Conservation (phyloP, 257 asterid genomes). For the Lycium ferocissimum region DNA sequence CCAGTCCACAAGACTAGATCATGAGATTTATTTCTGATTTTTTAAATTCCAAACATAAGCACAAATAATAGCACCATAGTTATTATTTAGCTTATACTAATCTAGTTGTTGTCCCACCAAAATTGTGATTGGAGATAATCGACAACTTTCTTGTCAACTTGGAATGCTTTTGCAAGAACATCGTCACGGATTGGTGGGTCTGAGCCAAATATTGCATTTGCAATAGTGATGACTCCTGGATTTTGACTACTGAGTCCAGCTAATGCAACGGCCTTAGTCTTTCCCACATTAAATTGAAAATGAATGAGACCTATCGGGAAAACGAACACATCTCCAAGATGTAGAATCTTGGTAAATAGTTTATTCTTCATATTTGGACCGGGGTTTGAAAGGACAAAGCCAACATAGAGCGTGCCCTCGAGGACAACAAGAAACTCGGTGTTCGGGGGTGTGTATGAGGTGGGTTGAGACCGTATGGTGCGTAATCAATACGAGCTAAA, state of each 20-base stretch:
- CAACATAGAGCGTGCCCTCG: background rate
- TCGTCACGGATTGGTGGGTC: background rate
- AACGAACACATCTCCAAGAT: conserved; percentile 11
- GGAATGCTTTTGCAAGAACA: background rate
- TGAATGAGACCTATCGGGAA: background rate
- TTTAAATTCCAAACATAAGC: too few relatives aligned
- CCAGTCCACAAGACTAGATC: background rate
- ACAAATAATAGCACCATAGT: too few relatives aligned
- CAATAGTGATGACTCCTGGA: background rate
- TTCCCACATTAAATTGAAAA: background rate
- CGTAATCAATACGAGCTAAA: background rate
- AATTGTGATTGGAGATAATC: background rate
- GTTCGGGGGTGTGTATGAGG: background rate
- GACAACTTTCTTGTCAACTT: background rate
- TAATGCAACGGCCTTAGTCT: background rate
- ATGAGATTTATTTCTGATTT: too few relatives aligned
- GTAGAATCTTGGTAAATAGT: background rate
- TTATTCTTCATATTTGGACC: conserved; percentile 17
- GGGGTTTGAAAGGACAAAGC: background rate
- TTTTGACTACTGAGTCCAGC: background rate
- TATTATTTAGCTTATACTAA: too few relatives aligned
- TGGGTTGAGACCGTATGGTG: conserved; percentile 25
- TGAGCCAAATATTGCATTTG: background rate
- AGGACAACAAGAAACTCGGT: background rate
- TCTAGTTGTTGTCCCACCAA: background rate